Percentiles rank a stretch among this genome's conserved stretches.
Evolutionary conservation across 441 rosid species (phyloP).

Genomic region (Capsella rubella): DNA sequence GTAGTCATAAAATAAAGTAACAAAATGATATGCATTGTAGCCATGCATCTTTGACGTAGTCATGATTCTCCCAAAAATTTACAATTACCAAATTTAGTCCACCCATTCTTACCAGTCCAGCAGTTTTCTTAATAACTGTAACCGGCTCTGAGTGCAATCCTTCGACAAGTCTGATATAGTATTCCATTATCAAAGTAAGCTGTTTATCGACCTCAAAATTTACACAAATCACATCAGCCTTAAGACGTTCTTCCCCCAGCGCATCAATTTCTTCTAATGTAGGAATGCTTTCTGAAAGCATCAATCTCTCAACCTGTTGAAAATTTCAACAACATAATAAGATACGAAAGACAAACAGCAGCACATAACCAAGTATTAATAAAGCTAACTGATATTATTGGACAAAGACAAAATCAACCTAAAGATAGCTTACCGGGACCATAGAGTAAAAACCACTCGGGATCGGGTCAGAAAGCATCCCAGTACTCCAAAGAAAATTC

Average conservation of each 20-base stretch:
- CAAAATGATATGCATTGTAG: conserved; percentile 1
- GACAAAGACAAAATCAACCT: neutral
- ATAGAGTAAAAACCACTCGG: conserved; percentile 87
- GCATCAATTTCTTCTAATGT: conserved; percentile 73
- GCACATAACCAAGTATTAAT: neutral
- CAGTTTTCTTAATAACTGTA: conserved; percentile 78
- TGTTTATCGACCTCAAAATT: conserved; percentile 74
- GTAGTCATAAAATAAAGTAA: conserved; percentile 3
- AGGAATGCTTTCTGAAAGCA: conserved; percentile 69
- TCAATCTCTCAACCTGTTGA: conserved; percentile 75
- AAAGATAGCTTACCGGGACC: conserved; percentile 61
- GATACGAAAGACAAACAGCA: conserved; percentile 1
- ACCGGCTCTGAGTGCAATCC: conserved; percentile 73
- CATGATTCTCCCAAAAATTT: neutral
- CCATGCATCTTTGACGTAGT: neutral
- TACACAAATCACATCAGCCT: conserved; percentile 76
- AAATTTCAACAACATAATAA: conserved; percentile 7
- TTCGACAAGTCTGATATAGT: conserved; percentile 54
- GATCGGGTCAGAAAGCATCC: conserved; percentile 72
- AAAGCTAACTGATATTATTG: neutral
- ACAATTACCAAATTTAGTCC: neutral
- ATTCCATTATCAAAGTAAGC: conserved; percentile 68
- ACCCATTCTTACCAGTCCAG: conserved; percentile 65
- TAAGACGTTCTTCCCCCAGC: conserved; percentile 61
- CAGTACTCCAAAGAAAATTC: conserved; percentile 84